Evolutionary conservation across 768 basidiomycete genomes (phyloP).

Genomic region (Melanogaster broomeanus): DNA sequence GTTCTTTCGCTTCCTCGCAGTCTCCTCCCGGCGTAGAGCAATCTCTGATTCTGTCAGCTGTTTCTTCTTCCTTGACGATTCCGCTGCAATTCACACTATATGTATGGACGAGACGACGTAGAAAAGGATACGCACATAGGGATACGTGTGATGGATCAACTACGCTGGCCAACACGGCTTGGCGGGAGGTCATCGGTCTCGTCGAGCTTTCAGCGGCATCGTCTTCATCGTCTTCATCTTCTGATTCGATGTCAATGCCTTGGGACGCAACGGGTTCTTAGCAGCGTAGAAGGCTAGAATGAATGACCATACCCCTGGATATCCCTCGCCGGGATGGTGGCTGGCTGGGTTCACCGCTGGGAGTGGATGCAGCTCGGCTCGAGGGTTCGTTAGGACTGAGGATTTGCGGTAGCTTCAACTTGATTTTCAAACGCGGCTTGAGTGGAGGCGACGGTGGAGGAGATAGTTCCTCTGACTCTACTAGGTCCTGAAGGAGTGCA

Average conservation of each 20-base stretch:
- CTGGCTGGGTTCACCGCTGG: conserved; percentile 23
- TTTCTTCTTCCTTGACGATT: conserved; percentile 52
- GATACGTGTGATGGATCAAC: conserved; percentile 71
- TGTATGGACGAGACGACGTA: neutral
- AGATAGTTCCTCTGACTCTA: conserved; percentile 36
- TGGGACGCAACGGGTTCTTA: neutral
- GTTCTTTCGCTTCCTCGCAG: conserved; percentile 78
- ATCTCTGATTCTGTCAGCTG: conserved; percentile 71
- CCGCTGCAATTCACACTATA: conserved; percentile 1
- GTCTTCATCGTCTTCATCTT: conserved; percentile 43
- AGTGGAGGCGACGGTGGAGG: conserved; percentile 30
- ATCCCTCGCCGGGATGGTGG: conserved; percentile 25
- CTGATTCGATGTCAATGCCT: conserved; percentile 46
- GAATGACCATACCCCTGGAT: conserved; percentile 20
- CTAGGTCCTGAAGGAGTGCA: conserved; percentile 22
- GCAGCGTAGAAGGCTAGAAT: neutral
- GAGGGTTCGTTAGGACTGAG: conserved; percentile 35
- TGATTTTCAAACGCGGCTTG: conserved; percentile 59
- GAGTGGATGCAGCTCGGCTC: conserved; percentile 27
- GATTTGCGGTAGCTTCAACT: conserved; percentile 52
- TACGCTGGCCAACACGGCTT: conserved; percentile 72
- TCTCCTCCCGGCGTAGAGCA: conserved; percentile 76
- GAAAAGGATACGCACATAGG: conserved; percentile 39
- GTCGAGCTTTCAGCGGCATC: conserved; percentile 34
- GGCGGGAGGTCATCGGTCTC: conserved; percentile 56